Base-by-base conservation (phyloP, 768 basidiomycete genomes). In the Mycena venus region DNA sequence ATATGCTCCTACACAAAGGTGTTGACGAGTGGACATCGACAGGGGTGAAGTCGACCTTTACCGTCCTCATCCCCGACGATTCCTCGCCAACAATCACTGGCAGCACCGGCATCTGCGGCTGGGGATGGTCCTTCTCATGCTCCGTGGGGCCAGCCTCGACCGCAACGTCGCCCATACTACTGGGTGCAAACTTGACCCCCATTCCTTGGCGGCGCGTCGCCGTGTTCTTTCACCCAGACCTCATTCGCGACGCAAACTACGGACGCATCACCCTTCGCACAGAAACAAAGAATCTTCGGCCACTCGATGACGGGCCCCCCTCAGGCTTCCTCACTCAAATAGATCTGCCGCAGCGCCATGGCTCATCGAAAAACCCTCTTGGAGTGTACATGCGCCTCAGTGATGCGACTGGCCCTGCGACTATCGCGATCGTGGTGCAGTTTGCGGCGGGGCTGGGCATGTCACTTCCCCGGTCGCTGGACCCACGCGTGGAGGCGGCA, bases 1-100 rank as follows among this genome's bases (percentile, higher is more conserved):
- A n/a, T n/a, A 75, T 75, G 74, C 31, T 47, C 0, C 70, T 75
- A 32, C 32, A 19, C 53, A 70, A 68, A 40, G 11, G 34, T 19
- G 15, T 19, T 27, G 70, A 75, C 62, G 63, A 64, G n/a, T 76
- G 68, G 75, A 76, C 71, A 23, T 23, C 40, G 17, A 49, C 27
- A 3, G 75, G 75, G 1, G 68, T 72, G 8, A 64, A 76, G 38
- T 76, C 75, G 1, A 60, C 71, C 51, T 75, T 75, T 51, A 53
- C 23, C 2, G 40, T 75, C 49, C 44, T 42, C 15, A 65, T 69
- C 7, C 68, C 69, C n/a, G 53, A 44, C 44, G 21, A 32, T 38
- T 47, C 58, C 6, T n/a, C n/a, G n/a, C n/a, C n/a, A n/a, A 32
- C 31, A 10, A 27, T 21, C 25, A 31, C 21, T n/a, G n/a, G n/a